A percentile compares a stretch with the other conserved stretches of the same genome.
Evolutionary conservation across 352 stramenopile species (phyloP).

Genomic region (Globisporangium spiculum): DNA sequence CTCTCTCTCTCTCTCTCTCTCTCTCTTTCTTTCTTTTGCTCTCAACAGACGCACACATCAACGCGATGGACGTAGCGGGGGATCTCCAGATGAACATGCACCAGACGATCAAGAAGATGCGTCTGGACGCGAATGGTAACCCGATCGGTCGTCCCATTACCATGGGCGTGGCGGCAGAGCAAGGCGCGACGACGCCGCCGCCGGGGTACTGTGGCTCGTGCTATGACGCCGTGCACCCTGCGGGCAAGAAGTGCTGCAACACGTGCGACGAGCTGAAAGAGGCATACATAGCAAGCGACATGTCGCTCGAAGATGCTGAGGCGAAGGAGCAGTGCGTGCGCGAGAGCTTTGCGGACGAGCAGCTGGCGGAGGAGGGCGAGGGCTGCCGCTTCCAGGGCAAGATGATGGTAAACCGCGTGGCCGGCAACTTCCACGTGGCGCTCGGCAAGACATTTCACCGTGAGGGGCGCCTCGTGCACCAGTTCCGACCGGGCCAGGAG

Average conservation of each 20-base stretch:
- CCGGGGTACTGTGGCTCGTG: constrained; percentile 94
- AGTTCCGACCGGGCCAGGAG: constrained; percentile 79
- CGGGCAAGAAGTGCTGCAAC: constrained; percentile 76
- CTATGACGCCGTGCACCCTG: constrained; percentile 85
- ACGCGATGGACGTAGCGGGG: constrained; percentile 98
- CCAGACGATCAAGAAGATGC: constrained; percentile 93
- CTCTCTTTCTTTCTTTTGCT: background rate
- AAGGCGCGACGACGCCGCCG: constrained; percentile 45
- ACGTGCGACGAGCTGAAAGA: constrained; percentile 84
- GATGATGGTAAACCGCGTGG: constrained; percentile 85
- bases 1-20: background rate
- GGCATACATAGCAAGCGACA: constrained; percentile 69
- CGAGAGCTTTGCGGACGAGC: constrained; percentile 61
- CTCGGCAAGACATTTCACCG: constrained; percentile 80
- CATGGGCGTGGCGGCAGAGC: constrained; percentile 28
- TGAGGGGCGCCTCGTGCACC: constrained; percentile 73
- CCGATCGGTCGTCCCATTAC: constrained; percentile 57
- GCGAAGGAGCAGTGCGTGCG: constrained; percentile 77
- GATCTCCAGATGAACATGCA: constrained; percentile 97
- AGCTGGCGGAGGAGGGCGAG: constrained; percentile 71
- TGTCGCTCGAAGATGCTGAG: constrained; percentile 74
- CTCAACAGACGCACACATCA: constrained; percentile 93
- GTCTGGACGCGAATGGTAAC: constrained; percentile 74
- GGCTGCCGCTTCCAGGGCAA: constrained; percentile 76
- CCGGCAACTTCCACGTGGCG: constrained; percentile 83